Percentiles rank a stretch among this genome's conserved stretches.
Evolutionary conservation across 1,284 basidiomycete genomes (phyloP).

Genomic region (Microbotryomycetes sp.): DNA sequence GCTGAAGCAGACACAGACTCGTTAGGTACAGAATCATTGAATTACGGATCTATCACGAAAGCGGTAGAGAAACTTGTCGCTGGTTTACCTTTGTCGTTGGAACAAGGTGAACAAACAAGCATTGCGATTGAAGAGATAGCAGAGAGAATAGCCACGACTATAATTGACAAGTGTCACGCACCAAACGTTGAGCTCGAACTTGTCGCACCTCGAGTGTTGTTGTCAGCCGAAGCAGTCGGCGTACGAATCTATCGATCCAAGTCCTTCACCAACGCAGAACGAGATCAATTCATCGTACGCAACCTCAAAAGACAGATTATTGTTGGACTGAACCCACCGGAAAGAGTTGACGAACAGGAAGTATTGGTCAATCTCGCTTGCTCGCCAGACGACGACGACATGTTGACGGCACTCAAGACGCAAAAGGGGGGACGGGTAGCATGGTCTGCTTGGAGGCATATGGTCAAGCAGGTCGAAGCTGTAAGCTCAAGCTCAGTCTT

Average conservation of each 20-base stretch:
- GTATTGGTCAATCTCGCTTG: conserved; percentile 58
- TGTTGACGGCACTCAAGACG: conserved; percentile 34
- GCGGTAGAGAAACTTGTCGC: conserved; percentile 36
- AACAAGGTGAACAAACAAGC: background rate
- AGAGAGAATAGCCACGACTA: conserved; percentile 19
- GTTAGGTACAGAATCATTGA: conserved; percentile 31
- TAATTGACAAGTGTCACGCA: conserved; percentile 25
- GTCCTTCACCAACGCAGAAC: background rate
- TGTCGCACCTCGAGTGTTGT: conserved; percentile 17
- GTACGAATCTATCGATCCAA: conserved; percentile 25
- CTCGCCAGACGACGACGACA: conserved; percentile 37
- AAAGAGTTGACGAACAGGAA: conserved; percentile 61
- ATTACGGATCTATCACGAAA: conserved; percentile 53
- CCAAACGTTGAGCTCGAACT: conserved; percentile 28
- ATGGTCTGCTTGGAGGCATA: conserved; percentile 45
- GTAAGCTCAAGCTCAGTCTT: conserved; percentile 44
- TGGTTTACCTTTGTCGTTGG: background rate
- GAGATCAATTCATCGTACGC: conserved; percentile 45
- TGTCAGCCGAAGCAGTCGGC: conserved; percentile 23
- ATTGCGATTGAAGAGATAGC: conserved; percentile 24
- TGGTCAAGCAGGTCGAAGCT: conserved; percentile 46
- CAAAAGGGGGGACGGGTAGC: conserved; percentile 30
- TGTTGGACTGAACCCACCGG: conserved; percentile 66
- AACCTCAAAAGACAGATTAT: conserved; percentile 50
- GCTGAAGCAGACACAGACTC: conserved; percentile 25